Evolutionary conservation across 331 rosid genomes (phyloP), one percentile per base, ranked within the genome.

Genomic region (Saraca asoca): DNA sequence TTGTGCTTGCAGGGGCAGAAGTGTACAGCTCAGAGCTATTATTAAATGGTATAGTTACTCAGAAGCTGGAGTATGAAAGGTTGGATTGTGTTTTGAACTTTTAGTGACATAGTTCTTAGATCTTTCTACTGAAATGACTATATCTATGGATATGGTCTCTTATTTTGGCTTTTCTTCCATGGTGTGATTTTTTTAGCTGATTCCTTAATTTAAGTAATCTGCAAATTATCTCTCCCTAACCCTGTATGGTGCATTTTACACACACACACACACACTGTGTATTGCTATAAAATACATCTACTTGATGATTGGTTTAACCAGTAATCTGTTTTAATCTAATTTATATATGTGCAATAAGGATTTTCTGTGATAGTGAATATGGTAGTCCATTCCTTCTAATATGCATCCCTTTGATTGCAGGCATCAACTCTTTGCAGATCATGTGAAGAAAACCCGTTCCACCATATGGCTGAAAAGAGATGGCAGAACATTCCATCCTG

Each of bases 1-100:
- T 54, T 75, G 58, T 74, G 34, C 24, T 66, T 81, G 77, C 89
- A 94, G 98, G 97, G 63, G 87, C 85, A 51, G 55, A 80, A 51
- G 82, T 3, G 31, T 24, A 24, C 31, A 85, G 95, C 69, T 90
- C 98, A 29, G 97, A 94, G 87, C 89, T 94, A 68, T 68, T 94
- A 52, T 66, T 94, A 79, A 90, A 90, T 64, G 98, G 97, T 64
- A 90, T 94, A 55, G 97, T 94, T 64, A 84, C 88, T 44, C 98
- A 94, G 79, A 90, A 66, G 92, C 82, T 94, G 84, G 96, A 88
- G 66, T 90, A 78, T 75, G 88, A 86, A 76, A 88, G 98, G 98
- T 85, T 56, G 34, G 46, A 78, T 60, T 65, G 33, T 73, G n/a
- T 57, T 24, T 24, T 24, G 31, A 24, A 24, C 31, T 24, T 1